These are phyloP conservation scores for Leccinum aurantiacum DNA, from an alignment of 768 basidiomycete species.

Conservation along the genomic window DNA sequence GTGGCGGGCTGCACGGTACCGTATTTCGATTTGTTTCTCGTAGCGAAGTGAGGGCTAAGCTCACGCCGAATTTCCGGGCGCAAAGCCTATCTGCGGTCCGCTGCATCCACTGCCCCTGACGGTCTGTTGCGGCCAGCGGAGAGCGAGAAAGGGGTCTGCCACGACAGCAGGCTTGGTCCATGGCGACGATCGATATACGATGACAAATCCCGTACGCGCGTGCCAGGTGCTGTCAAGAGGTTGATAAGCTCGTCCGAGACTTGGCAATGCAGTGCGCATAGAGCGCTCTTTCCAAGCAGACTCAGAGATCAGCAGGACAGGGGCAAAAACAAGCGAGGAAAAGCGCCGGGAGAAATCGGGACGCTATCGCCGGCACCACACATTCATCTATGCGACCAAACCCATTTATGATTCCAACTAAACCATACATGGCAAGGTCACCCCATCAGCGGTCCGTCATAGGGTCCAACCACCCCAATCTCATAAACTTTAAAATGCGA, in stretches of 20 bases:
- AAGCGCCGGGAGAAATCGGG: slow-evolving; percentile 1
- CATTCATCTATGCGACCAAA: background rate
- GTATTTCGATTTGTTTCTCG: background rate
- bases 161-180: background rate
- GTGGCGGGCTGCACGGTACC: background rate
- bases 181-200: background rate
- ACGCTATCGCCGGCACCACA: slow-evolving; percentile 2
- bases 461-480: background rate
- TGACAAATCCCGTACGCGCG: slow-evolving; percentile 6
- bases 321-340: background rate
- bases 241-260: slow-evolving; percentile 1
- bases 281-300: background rate
- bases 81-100: slow-evolving; percentile 2
- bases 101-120: slow-evolving; percentile 4
- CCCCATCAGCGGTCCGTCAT: background rate
- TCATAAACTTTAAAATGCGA: background rate
- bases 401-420: background rate
- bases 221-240: background rate
- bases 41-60: slow-evolving; percentile 25
- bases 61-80: slow-evolving; percentile 12
- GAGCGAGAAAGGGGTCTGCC: background rate
- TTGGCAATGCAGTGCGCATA: background rate
- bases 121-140: background rate
- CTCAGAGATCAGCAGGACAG: background rate
- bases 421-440: background rate